Evolutionary conservation across 1,139 yeast genomes (phyloP).

Genomic region (Kurtzmaniella quercitrusa): DNA sequence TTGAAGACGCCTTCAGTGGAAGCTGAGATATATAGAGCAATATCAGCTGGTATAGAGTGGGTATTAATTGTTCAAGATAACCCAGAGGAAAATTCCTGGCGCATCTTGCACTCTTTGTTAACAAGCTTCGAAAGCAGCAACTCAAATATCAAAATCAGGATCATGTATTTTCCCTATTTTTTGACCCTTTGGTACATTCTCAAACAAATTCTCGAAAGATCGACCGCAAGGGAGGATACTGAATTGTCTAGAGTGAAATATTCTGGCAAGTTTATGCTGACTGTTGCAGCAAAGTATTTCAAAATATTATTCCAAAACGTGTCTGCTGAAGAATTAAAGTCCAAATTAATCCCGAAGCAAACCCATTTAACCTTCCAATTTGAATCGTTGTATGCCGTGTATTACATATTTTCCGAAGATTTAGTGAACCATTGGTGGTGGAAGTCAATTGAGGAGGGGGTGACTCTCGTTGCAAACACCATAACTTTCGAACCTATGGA

Average conservation of each 20-base stretch:
- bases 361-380: constrained; percentile 1
- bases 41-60: constrained; percentile 30
- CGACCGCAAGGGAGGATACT: background rate
- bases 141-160: background rate
- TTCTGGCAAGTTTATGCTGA: constrained; percentile 3
- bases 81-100: constrained; percentile 18
- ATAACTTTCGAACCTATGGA: background rate
- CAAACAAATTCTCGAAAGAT: constrained; percentile 4
- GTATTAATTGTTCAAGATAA: constrained; percentile 26
- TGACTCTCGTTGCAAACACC: constrained; percentile 6
- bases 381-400: constrained; percentile 16
- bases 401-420: constrained; percentile 10
- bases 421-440: constrained; percentile 16
- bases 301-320: constrained; percentile 7
- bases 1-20: constrained; percentile 4
- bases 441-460: constrained; percentile 15
- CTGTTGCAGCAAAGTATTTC: constrained; percentile 3
- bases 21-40: constrained; percentile 16
- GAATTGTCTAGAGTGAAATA: constrained; percentile 7
- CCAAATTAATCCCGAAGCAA: background rate
- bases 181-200: constrained; percentile 19
- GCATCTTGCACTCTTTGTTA: constrained; percentile 11
- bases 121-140: constrained; percentile 9
- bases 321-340: constrained; percentile 3
- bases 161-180: constrained; percentile 20